A percentile compares a stretch with the other conserved stretches of the same genome.
phyloP scores from a whole-genome alignment of 2,329 filamentous ascomycete genomes.

The Phoma sp. region DNA sequence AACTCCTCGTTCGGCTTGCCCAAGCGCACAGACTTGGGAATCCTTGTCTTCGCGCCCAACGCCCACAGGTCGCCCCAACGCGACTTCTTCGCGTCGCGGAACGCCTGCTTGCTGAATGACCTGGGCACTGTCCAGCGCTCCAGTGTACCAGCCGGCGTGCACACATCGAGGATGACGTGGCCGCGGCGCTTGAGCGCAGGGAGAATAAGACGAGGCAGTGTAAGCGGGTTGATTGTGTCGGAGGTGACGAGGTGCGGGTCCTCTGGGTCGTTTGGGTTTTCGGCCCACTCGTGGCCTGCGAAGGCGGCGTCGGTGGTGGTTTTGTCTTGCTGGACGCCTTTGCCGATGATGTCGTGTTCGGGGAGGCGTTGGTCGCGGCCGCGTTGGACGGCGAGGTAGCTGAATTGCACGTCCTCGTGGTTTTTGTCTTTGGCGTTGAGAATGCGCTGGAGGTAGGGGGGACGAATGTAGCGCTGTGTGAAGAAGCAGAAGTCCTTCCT shows the following conservation, averaged over 20 bases:
- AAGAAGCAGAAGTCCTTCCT: conserved; percentile 94
- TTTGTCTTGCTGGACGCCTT: conserved; percentile 57
- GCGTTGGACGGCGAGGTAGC: conserved; percentile 84
- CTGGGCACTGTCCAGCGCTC: conserved; percentile 94
- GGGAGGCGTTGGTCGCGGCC: conserved; percentile 67
- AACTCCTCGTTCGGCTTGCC: conserved; percentile 57
- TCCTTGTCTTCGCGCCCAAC: conserved; percentile 86
- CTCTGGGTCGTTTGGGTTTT: conserved; percentile 15
- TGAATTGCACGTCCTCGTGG: conserved; percentile 90
- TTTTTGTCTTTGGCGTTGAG: conserved; percentile 74
- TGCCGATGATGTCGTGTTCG: conserved; percentile 40
- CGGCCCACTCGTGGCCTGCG: conserved; percentile 66
- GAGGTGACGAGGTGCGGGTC: conserved; percentile 40
- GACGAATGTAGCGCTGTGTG: conserved; percentile 84
- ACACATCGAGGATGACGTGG: conserved; percentile 89
- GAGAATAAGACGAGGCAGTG: conserved; percentile 79
- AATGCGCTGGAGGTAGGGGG: conserved; percentile 80
- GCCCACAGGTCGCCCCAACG: conserved; percentile 96
- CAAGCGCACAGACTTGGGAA: conserved; percentile 66
- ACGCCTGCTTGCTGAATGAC: conserved; percentile 81
- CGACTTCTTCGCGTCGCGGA: conserved; percentile 89
- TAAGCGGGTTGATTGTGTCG: conserved; percentile 59
- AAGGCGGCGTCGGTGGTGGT: conserved; percentile 72
- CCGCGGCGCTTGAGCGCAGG: conserved; percentile 86
- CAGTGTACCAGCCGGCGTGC: conserved; percentile 82